Conservation (phyloP, 306 rosid genomes). For the Prunus fruticosa region DNA sequence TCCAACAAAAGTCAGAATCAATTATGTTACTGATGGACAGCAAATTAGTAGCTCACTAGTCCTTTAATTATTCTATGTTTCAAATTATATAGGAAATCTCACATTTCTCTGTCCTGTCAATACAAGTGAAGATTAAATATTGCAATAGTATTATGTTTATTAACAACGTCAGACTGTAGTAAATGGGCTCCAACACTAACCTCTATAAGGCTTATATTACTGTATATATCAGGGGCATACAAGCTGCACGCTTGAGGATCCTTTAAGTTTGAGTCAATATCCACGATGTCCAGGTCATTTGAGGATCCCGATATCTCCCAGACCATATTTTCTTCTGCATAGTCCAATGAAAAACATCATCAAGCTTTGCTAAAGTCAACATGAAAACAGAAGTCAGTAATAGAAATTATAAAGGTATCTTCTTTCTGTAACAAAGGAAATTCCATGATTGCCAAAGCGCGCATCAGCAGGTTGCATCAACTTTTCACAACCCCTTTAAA, state of each 20-base stretch:
- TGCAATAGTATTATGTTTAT: neutral
- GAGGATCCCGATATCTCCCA: conserved; percentile 44
- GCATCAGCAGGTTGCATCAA: neutral
- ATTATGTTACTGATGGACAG: neutral
- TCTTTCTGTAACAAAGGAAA: neutral
- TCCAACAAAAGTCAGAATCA: conserved; percentile 16
- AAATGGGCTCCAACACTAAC: conserved; percentile 44
- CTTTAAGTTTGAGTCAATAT: conserved; percentile 54
- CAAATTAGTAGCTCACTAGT: neutral
- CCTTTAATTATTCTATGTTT: conserved; percentile 1
- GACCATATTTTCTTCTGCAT: conserved; percentile 45
- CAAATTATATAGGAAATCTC: neutral
- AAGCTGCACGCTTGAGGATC: conserved; percentile 67
- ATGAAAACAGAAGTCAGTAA: neutral
- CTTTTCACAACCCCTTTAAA: neutral
- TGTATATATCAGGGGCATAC: conserved; percentile 73
- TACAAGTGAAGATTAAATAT: neutral
- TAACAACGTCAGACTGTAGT: neutral
- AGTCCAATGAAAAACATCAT: conserved; percentile 24
- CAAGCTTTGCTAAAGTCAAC: conserved; percentile 4
- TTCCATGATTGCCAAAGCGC: neutral
- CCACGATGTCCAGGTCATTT: conserved; percentile 33
- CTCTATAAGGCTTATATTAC: conserved; percentile 56
- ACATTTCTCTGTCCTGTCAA: neutral
- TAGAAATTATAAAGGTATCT: conserved; percentile 12